Evolutionary conservation across 345 rosid species (phyloP), one percentile per base, ranked within the genome.

Genomic region (Rhodamnia rubescens): DNA sequence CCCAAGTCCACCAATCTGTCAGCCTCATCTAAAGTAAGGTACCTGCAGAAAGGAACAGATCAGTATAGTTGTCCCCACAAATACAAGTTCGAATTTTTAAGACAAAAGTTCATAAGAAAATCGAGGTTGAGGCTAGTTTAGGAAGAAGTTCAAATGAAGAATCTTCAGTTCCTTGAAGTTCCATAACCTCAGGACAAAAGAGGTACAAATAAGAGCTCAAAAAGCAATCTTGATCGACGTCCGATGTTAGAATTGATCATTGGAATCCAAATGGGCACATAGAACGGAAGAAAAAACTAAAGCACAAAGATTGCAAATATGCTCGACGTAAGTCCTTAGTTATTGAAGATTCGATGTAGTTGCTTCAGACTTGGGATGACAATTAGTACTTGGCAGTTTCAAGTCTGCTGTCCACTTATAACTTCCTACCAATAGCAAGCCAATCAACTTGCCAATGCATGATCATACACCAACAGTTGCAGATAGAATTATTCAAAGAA

Each of bases 1-100:
- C 99, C 99, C 90, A 94, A 92, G 92, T 96, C 99, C 87, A 96
- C 99, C 86, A 95, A 89, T 82, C 98, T 92, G 89, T 96, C 99
- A 20, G 99, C 99, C 90, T 96, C 98, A 88, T 96, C 99, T 83
- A 96, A 88, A 64, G 98, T 95, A 91, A 96, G 89, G 83, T 95
- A 96, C 94, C 99, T 96, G 90, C n/a, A 90, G 14, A 86, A 53
- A 87, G 11, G 36, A 59, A n/a, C 47, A 54, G 7, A 47, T 84
- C 55, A 44, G 44, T 47, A 32, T 57, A 84, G 5, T 20, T 36
- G 47, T 69, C 80, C 47, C 47, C 47, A 5, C 57, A 27, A n/a
- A 52, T 22, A 82, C 26, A 27, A 82, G 42, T 69, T 42, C 1
- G 2, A 69, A 36, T 69, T 36, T 69, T 36, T 36, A 36, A 36